phyloP scores from a whole-genome alignment of 2,329 filamentous ascomycete genomes.

The Teratosphaeria epicoccoides region DNA sequence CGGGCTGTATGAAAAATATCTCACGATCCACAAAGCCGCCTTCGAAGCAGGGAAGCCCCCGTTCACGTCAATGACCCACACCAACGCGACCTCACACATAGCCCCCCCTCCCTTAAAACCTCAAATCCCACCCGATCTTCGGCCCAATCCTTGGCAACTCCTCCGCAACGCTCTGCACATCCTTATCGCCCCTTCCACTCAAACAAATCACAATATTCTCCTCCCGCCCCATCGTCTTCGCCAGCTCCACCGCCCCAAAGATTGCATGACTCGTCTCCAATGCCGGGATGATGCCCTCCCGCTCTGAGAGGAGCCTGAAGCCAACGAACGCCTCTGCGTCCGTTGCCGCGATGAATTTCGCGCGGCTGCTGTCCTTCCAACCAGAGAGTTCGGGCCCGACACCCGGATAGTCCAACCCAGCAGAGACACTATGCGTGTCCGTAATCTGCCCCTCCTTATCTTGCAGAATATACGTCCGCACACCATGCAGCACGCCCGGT shows the following conservation, averaged over 20 bases:
- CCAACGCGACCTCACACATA: no score
- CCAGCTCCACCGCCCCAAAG: constrained; percentile 77
- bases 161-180: constrained; percentile 95
- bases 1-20: no score
- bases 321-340: constrained; percentile 82
- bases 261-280: constrained; percentile 90
- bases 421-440: constrained; percentile 93
- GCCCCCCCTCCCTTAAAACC: constrained; percentile 27
- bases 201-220: constrained; percentile 90
- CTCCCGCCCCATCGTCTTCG: constrained; percentile 81
- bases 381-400: constrained; percentile 83
- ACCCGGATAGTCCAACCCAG: constrained; percentile 92
- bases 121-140: constrained; percentile 64
- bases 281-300: constrained; percentile 94
- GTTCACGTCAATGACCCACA: no score
- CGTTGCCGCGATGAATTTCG: constrained; percentile 81
- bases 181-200: constrained; percentile 91
- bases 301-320: constrained; percentile 72
- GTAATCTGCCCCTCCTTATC: constrained; percentile 84
- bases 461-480: constrained; percentile 91
- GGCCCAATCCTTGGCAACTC: constrained; percentile 81
- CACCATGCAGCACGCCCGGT: constrained; percentile 90
- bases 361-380: constrained; percentile 86
- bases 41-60: no score
- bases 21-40: no score